Evolutionary conservation across 768 basidiomycete species (phyloP).

Genomic region (Termitomyces sp.): DNA sequence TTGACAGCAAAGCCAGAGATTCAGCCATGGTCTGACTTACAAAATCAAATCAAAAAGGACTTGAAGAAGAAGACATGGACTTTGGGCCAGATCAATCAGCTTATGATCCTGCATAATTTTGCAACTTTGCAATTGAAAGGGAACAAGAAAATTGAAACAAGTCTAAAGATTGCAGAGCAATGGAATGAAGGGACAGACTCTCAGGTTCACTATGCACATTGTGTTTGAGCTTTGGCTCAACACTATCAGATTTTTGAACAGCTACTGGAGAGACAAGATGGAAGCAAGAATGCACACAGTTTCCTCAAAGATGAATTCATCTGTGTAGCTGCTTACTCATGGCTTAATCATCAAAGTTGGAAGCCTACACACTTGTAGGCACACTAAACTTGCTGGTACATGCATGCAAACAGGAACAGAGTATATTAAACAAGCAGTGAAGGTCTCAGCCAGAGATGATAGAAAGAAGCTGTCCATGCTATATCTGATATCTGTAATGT

Average conservation of each 20-base stretch:
- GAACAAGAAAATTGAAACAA: not conserved
- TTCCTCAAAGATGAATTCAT: not conserved
- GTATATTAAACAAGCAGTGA: no score
- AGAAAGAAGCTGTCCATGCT: no score
- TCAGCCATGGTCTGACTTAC: not conserved
- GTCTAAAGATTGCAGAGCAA: not conserved
- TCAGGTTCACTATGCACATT: not conserved
- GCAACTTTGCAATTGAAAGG: not conserved
- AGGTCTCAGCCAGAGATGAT: no score
- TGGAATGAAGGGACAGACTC: not conserved
- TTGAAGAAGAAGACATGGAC: not conserved
- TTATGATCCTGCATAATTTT: not conserved
- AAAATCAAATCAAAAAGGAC: not conserved
- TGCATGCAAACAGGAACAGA: no score
- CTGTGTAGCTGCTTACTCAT: not conserved
- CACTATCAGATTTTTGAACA: not conserved
- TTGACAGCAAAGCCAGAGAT: not conserved
- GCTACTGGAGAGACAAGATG: not conserved
- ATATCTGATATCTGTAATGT: no score
- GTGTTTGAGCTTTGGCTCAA: not conserved
- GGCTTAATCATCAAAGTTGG: not conserved
- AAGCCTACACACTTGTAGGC: no score
- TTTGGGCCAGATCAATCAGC: not conserved
- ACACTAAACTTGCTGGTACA: no score
- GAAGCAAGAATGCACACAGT: not conserved